These are phyloP conservation scores for Pythium rishiriense DNA, from an alignment of 352 stramenopile genomes.

Conservation along the genomic window DNA sequence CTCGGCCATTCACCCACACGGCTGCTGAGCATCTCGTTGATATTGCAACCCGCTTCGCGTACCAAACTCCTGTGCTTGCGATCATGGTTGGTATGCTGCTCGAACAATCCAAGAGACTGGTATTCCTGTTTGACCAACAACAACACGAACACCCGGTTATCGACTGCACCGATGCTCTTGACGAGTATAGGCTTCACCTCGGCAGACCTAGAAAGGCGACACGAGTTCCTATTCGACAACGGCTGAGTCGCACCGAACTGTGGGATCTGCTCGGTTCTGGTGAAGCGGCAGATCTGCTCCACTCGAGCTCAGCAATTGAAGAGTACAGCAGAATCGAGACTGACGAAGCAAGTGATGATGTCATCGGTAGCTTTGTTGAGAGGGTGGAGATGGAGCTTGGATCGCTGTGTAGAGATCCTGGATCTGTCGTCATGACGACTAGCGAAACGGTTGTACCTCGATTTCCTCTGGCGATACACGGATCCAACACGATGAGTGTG, in stretches of 20 bases:
- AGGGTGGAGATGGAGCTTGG: background rate
- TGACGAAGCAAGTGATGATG: background rate
- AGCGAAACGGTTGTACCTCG: background rate
- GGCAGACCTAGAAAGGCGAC: background rate
- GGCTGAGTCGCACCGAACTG: conserved; percentile 10
- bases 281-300: conserved; percentile 1
- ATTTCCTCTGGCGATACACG: conserved; percentile 29
- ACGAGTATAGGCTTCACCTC: conserved; percentile 24
- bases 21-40: conserved; percentile 4
- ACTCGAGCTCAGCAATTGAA: background rate
- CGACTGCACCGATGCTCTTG: conserved; percentile 20
- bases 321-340: no score
- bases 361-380: background rate
- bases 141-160: conserved; percentile 1
- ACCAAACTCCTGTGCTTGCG: conserved; percentile 10
- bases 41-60: conserved; percentile 7
- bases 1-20: conserved; percentile 30
- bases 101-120: conserved; percentile 24
- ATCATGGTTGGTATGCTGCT: conserved; percentile 11
- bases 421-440: background rate
- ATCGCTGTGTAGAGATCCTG: background rate
- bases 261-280: conserved; percentile 15
- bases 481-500: conserved; percentile 32
- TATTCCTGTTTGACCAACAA: conserved; percentile 37
- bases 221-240: conserved; percentile 6